A percentile compares a stretch with the other conserved stretches of the same genome.
phyloP scores from a whole-genome alignment of 2,329 filamentous ascomycete genomes.

The Tolypocladium inflatum region DNA sequence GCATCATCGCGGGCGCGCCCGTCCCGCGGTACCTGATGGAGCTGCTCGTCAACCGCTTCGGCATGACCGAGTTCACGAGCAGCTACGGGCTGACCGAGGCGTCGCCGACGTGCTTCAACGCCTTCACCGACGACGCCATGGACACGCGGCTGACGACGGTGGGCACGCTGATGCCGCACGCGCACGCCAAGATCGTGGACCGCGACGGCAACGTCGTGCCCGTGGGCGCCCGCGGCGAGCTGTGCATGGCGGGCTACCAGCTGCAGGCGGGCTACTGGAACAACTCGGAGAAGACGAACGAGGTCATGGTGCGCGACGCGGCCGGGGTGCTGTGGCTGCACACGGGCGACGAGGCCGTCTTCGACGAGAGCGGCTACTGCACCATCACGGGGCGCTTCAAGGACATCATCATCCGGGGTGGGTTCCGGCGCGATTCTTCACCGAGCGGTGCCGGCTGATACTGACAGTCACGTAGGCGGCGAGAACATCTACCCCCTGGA shows the following conservation, averaged over 20 bases:
- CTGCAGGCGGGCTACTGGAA: constrained; percentile 59
- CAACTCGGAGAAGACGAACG: constrained; percentile 64
- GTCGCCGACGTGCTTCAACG: constrained; percentile 72
- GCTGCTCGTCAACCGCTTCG: constrained; percentile 57
- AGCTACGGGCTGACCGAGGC: constrained; percentile 70
- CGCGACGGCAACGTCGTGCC: constrained; percentile 55
- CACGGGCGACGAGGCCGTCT: constrained; percentile 61
- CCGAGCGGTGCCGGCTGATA: too few relatives aligned
- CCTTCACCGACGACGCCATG: constrained; percentile 63
- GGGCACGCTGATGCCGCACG: constrained; percentile 67
- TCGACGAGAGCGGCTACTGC: constrained; percentile 61
- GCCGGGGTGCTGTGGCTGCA: constrained; percentile 50
- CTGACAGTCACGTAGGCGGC: constrained; percentile 36
- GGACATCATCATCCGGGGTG: constrained; percentile 67
- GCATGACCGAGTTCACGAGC: constrained; percentile 65
- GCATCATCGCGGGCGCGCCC: constrained; percentile 70
- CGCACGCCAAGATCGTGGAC: constrained; percentile 69
- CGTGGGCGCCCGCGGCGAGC: constrained; percentile 59
- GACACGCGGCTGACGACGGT: constrained; percentile 60
- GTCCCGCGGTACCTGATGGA: constrained; percentile 70
- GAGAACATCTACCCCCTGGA: constrained; percentile 69
- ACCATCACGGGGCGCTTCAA: constrained; percentile 68
- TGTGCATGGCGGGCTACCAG: constrained; percentile 72
- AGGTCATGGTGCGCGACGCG: constrained; percentile 44
- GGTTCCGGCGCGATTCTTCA: too few relatives aligned